Base-by-base conservation (phyloP, 2,329 filamentous ascomycete genomes). In the Rhytidhysteron rufulum region DNA sequence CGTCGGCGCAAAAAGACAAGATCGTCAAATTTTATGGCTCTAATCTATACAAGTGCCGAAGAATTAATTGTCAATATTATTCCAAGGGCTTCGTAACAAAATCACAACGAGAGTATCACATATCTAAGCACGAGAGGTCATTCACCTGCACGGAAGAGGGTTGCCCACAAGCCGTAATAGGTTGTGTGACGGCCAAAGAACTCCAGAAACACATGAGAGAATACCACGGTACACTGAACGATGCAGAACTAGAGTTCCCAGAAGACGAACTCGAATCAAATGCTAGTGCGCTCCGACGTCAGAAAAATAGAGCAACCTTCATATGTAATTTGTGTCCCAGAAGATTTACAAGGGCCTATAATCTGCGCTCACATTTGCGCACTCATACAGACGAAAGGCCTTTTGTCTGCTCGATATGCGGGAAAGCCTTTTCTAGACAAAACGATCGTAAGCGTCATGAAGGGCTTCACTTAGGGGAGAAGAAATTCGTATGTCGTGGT, bases 361-460 rank as follows among this genome's bases (percentile, higher is more conserved):
- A 98, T 58, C 71, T 98, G 39, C 86, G 93, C 11, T 97, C 91
- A 31, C 93, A 98, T 69, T 69, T 97, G 44, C 86, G 93, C 34
- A 98, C 93, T 0, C 93, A 98, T 61, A 98, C 93, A 0, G 93
- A 98, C 57, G 93, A 98, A 71, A 80, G 93, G 34, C 93, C 93
- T 0, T 98, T 97, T 58, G 91, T 97, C 3, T 98, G 93, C 61
- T 96, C 88, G 0, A 88, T 97, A 7, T 98, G 93, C 54, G 88
- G 88, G 38, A 98, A 98, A 66, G 93, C 93, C 0, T 98, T 98
- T 68, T 93, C 93, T 5, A 84, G 93, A 19, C 93, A 98, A 61
- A 93, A 98, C 61, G 93, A 98, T 63, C 85, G 93, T 33, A 98
- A 98, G 68, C 85, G 93, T 29, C 93, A 98, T 66, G 93, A 98